phyloP scores from a whole-genome alignment of 2,329 filamentous ascomycete species.

The Ceratocystis smalleyi region DNA sequence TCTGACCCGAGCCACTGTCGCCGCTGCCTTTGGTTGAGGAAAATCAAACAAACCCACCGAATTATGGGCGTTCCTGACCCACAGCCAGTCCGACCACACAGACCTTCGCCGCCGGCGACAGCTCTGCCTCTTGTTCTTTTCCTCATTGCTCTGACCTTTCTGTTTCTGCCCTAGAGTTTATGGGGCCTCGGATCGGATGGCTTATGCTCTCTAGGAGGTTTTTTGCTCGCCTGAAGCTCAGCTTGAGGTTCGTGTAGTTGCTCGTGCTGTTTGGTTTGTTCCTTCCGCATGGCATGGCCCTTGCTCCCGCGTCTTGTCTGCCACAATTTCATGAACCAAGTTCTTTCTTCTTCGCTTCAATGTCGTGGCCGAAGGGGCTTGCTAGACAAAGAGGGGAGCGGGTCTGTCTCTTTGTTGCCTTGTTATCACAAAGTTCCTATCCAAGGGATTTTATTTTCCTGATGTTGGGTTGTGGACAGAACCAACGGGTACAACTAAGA shows the following conservation, averaged over 20 bases:
- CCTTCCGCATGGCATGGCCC: background rate
- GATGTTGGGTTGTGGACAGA: too few species aligned
- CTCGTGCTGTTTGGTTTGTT: background rate
- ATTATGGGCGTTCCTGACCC: background rate
- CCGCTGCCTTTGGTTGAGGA: too few species aligned
- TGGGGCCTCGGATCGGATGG: too few species aligned
- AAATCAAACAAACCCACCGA: too few species aligned
- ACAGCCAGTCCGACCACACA: background rate
- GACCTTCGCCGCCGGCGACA: background rate
- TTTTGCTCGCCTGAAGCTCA: background rate
- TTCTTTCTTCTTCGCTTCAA: background rate
- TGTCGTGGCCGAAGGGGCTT: background rate
- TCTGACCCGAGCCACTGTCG: too few species aligned
- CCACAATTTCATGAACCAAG: background rate
- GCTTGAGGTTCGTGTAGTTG: background rate
- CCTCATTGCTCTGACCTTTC: background rate
- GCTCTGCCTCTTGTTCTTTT: background rate
- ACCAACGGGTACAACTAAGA: too few species aligned
- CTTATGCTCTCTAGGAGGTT: background rate
- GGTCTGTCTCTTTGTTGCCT: too few species aligned
- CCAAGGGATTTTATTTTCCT: too few species aligned
- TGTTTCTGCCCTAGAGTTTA: too few species aligned
- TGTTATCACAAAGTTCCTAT: too few species aligned
- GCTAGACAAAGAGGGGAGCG: too few species aligned
- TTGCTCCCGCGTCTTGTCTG: background rate